phyloP scores from a whole-genome alignment of 139 green algal genomes.

The Micractinium sp. region DNA sequence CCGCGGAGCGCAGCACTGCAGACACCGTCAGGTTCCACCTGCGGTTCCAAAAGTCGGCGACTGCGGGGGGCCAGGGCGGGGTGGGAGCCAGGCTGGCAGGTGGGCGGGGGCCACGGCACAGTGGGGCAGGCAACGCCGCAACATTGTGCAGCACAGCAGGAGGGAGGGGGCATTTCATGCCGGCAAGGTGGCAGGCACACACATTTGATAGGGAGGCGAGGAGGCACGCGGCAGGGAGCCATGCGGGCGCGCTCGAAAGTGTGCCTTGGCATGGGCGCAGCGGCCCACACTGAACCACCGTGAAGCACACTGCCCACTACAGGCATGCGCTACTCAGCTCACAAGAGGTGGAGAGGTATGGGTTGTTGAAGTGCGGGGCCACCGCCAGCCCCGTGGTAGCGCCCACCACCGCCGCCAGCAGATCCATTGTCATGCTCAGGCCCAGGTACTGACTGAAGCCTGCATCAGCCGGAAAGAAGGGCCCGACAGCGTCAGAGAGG shows the following conservation, averaged over 20 bases:
- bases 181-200: neutral
- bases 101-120: neutral
- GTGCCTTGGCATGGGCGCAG: neutral
- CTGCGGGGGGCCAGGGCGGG: neutral
- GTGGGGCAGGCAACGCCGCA: neutral
- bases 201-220: neutral
- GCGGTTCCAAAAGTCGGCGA: constrained; percentile 2
- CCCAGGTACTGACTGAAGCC: neutral
- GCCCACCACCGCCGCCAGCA: constrained; percentile 18
- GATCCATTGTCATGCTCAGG: neutral
- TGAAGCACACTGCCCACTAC: neutral
- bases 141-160: neutral
- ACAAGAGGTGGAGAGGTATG: neutral
- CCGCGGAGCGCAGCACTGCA: neutral
- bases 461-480: neutral
- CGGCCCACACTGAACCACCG: neutral
- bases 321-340: neutral
- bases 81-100: neutral
- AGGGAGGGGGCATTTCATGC: neutral
- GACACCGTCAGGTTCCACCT: neutral
- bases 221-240: too few relatives aligned
- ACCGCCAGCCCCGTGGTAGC: constrained; percentile 31
- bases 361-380: neutral
- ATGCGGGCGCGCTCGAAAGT: neutral
- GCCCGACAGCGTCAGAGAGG: too few relatives aligned